A percentile compares a stretch with the other conserved stretches of the same genome.
phyloP scores from a whole-genome alignment of 148 eudicot species.

The Arbutus unedo region DNA sequence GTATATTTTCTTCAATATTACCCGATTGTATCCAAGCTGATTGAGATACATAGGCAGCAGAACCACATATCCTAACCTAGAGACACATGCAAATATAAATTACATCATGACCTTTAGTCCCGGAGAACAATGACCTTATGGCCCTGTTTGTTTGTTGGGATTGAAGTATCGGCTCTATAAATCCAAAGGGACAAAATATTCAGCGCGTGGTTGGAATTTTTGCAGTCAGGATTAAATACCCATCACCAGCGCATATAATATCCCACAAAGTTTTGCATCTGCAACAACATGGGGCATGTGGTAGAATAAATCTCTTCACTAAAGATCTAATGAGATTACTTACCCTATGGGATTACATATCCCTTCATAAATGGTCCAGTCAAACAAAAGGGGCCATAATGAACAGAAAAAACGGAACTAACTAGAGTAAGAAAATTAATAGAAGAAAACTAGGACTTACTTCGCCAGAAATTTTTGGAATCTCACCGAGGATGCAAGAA shows the following conservation, averaged over 20 bases:
- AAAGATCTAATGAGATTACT: background rate
- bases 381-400: background rate
- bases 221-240: background rate
- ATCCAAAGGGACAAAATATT: background rate
- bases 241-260: background rate
- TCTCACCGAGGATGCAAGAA: slow-evolving; percentile 93
- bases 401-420: slow-evolving; percentile 17
- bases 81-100: slow-evolving; percentile 21
- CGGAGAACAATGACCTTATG: slow-evolving; percentile 17
- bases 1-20: slow-evolving; percentile 85
- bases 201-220: background rate
- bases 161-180: background rate
- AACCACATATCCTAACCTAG: slow-evolving; percentile 81
- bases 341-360: background rate
- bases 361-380: background rate
- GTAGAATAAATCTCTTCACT: background rate
- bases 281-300: background rate
- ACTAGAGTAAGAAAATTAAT: slow-evolving; percentile 8
- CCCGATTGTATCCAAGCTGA: slow-evolving; percentile 99
- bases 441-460: slow-evolving; percentile 47
- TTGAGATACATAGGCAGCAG: slow-evolving; percentile 95
- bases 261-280: background rate
- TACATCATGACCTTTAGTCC: background rate
- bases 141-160: background rate
- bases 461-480: slow-evolving; percentile 83